Conservation (phyloP, 2,329 filamentous ascomycete genomes). For the Colletotrichum tropicicola region DNA sequence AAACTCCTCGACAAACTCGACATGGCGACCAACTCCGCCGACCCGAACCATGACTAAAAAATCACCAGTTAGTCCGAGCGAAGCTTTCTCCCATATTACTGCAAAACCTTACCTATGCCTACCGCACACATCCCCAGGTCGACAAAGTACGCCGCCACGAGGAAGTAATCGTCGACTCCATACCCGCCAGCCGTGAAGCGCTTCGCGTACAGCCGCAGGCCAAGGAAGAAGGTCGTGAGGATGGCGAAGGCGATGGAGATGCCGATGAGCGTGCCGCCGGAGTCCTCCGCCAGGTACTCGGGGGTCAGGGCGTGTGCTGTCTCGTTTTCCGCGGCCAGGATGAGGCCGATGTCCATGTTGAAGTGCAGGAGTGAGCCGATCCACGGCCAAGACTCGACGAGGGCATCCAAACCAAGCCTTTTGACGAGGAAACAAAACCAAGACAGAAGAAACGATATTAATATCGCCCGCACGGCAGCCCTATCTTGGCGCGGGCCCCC, state of each 20-base stretch:
- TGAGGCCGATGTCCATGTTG: slow-evolving; percentile 5
- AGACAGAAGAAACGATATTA: not conserved
- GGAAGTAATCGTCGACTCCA: slow-evolving; percentile 24
- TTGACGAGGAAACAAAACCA: not conserved
- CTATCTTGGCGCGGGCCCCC: slow-evolving; percentile 11
- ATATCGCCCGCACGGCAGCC: not conserved
- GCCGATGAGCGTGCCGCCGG: slow-evolving; percentile 26
- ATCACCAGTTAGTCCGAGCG: not conserved
- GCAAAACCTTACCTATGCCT: slow-evolving; percentile 17
- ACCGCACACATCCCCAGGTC: slow-evolving; percentile 27
- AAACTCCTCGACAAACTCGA: slow-evolving; percentile 28
- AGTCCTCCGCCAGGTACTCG: slow-evolving; percentile 23
- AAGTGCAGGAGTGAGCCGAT: slow-evolving; percentile 11
- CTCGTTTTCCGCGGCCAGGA: not conserved
- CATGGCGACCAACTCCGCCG: slow-evolving; percentile 37
- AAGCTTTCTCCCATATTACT: not conserved
- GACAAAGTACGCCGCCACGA: slow-evolving; percentile 22
- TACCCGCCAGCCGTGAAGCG: slow-evolving; percentile 25
- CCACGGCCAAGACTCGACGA: slow-evolving; percentile 23
- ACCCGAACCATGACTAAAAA: slow-evolving; percentile 34
- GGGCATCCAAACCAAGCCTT: slow-evolving; percentile 10
- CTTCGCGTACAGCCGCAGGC: slow-evolving; percentile 17
- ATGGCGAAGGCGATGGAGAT: slow-evolving; percentile 32
- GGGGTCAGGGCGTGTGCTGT: not conserved
- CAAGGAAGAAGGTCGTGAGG: slow-evolving; percentile 23